Evolutionary conservation across 331 rosid genomes (phyloP), one percentile per base, ranked within the genome.

Genomic region (Spiraea crenata): DNA sequence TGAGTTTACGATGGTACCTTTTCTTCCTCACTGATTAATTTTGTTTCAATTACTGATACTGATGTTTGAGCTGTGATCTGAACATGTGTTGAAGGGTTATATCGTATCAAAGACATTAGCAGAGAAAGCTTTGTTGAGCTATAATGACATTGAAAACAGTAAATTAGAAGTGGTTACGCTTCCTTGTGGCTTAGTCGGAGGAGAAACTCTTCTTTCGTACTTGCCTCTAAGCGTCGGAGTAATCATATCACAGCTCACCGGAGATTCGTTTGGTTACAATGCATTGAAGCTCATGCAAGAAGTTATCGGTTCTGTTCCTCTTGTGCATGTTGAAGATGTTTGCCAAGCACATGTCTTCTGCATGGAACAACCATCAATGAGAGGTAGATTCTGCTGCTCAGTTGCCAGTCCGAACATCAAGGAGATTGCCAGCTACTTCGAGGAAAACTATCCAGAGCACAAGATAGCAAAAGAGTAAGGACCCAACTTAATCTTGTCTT

Each of bases 311-410:
- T 77, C 77, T 3, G 10, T 82, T 58, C 84, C 85, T 38, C 68
- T 82, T 10, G 79, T 80, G 10, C 92, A 84, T 67, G 5, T 87
- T 75, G 85, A 87, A 70, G 92, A 82, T 19, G 85, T 70, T n/a
- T 84, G 89, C 56, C 78, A 64, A 16, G 92, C 87, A 37, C 89
- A 75, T 78, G 73, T 82, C 56, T 82, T 84, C 58, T 82, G 92
- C 78, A 78, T 78, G 79, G 85, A 80, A 58, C 80, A 56, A 13
- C 48, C 76, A 41, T 84, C 87, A 2, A 75, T 82, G 57, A 75
- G 55, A 63, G 87, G 89, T 2, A 87, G 87, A 71, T 80, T 77
- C 76, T 57, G 77, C 57, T 75, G 81, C 67, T 84, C 78, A 12
- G 66, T 56, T 6, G 65, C 76, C 63, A 51, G 67, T 35, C 84